Percentiles rank a stretch among this genome's conserved stretches.
These are phyloP conservation scores for Arabis alpina DNA, from an alignment of 345 rosid genomes.

Conservation along the genomic window DNA sequence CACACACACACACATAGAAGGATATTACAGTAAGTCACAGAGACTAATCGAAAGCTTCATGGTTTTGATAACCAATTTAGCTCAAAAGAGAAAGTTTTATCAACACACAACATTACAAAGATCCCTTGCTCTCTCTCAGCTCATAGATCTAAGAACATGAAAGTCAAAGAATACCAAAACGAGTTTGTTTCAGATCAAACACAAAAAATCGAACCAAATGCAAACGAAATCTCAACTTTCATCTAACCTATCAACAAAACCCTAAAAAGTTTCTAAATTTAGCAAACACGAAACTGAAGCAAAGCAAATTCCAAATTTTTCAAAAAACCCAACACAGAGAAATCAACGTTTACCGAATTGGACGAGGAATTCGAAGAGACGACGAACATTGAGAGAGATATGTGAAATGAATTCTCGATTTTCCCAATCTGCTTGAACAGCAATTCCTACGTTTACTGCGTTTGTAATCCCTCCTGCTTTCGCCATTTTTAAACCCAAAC, in stretches of 20 bases:
- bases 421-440: conserved; percentile 99
- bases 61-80: not conserved
- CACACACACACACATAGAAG: conserved; percentile 19
- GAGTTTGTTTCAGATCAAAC: not conserved
- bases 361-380: conserved; percentile 95
- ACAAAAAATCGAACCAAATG: not conserved
- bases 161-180: conserved; percentile 1
- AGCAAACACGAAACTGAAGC: conserved; percentile 6
- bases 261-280: conserved; percentile 33
- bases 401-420: conserved; percentile 97
- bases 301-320: not conserved
- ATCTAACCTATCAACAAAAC: conserved; percentile 26
- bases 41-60: not conserved
- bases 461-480: conserved; percentile 97
- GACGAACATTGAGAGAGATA: conserved; percentile 96
- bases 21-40: not conserved
- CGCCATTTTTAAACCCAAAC: conserved; percentile 55
- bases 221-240: conserved; percentile 11
- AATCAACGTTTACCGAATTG: conserved; percentile 66
- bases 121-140: not conserved
- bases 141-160: conserved; percentile 17
- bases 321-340: conserved; percentile 25
- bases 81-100: conserved; percentile 10
- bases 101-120: conserved; percentile 3
- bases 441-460: conserved; percentile 99